phyloP scores from a whole-genome alignment of 768 basidiomycete genomes.

The Lactarius deliciosus region DNA sequence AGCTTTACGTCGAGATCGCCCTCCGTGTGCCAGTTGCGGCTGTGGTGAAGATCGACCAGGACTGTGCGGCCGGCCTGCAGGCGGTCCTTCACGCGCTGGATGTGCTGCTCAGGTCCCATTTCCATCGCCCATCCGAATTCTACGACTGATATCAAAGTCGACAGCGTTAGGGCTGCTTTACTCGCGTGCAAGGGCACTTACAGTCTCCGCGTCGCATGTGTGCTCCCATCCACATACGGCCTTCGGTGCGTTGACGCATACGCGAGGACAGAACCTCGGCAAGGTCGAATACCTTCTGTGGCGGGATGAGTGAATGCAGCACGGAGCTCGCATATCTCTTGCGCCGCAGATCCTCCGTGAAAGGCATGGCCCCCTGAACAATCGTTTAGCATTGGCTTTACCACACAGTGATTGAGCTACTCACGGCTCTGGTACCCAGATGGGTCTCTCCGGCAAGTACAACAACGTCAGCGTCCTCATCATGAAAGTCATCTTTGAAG shows the following conservation, averaged over 20 bases:
- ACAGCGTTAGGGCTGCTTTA: slow-evolving; percentile 5
- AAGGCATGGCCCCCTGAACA: slow-evolving; percentile 25
- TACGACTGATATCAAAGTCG: slow-evolving; percentile 33
- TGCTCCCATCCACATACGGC: slow-evolving; percentile 43
- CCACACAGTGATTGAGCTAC: slow-evolving; percentile 26
- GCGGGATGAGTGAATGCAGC: slow-evolving; percentile 5
- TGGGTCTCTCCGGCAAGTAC: slow-evolving; percentile 44
- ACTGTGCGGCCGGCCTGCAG: slow-evolving; percentile 34
- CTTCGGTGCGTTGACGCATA: slow-evolving; percentile 36
- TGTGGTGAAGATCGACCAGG: slow-evolving; percentile 24
- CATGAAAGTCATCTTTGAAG: slow-evolving; percentile 41
- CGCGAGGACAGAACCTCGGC: slow-evolving; percentile 37
- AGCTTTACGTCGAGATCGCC: slow-evolving; percentile 8
- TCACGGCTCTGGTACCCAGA: slow-evolving; percentile 41
- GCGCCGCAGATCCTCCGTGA: slow-evolving; percentile 16
- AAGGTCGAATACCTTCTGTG: slow-evolving; percentile 33
- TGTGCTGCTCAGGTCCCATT: slow-evolving; percentile 37
- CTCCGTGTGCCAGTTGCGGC: slow-evolving; percentile 2
- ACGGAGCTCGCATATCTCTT: slow-evolving; percentile 18
- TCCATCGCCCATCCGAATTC: slow-evolving; percentile 41
- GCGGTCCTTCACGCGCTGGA: slow-evolving; percentile 37
- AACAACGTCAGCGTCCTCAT: slow-evolving; percentile 40
- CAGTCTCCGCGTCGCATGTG: slow-evolving; percentile 49
- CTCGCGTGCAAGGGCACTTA: slow-evolving; percentile 29
- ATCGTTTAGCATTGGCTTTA: not conserved